Base-by-base conservation (phyloP, 2,329 filamentous ascomycete species). In the Paraphoma chrysanthemicola region DNA sequence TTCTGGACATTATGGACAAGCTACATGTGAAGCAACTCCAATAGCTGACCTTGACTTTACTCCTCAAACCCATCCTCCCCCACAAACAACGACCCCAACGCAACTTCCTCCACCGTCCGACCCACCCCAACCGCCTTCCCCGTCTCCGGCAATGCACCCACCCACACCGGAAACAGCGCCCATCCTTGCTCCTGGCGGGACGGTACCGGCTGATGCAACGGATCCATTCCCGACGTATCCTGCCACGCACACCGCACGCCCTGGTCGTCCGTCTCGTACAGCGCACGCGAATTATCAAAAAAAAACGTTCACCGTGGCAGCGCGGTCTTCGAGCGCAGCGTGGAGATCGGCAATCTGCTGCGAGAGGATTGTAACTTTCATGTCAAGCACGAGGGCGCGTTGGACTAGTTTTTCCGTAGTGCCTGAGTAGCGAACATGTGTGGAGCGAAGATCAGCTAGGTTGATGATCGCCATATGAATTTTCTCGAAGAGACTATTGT, bases 91-190 rank as follows among this genome's bases (percentile, higher is more conserved):
- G 48, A 16, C 12, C 49, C 44, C 17, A 45, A n/a, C 18, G 48
- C 44, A 11, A 58, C 39, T 12, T 48, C 47, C 18, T 48, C 39
- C 1, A 58, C 12, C 4, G 36, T 44, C 4, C 51, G 55, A 28
- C 55, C 55, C 8, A 28, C 41, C 16, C 28, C 6, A 7, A 58
- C 36, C 14, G 49, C 41, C 5, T 41, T 55, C 6, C 51, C 51
- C 28, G 55, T 55, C 50, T 61, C 58, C 2, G 59, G 56, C 28
- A 62, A 46, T 31, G 42, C 44, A 4, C n/a, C 49, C 1, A 59
- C 44, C 59, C 59, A 62, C 5, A 39, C 46, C 4, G 43, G 29
- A 17, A 51, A 56, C 39, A 49, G n/a, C 2, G 18, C 12, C 41
- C 39, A 62, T 29, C 59, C 59, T 11, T 47, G 39, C 3, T n/a